Conservation (phyloP, 164 flowering plant species). For the Hamamelis virginiana region DNA sequence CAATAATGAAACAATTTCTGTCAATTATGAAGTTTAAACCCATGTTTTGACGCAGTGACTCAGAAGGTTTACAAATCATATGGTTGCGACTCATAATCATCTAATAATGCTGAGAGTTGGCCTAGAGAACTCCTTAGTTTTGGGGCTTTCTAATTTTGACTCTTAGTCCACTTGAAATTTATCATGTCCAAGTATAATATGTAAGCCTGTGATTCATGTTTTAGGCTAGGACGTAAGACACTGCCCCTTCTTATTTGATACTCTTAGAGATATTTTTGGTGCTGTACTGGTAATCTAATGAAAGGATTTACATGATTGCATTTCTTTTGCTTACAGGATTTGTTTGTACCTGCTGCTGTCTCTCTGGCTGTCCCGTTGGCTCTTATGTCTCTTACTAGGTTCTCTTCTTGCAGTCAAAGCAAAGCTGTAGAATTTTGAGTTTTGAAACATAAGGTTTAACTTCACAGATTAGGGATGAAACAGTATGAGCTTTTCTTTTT, state of each 20-base stretch:
- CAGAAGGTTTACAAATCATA: too few relatives aligned
- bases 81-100: too few relatives aligned
- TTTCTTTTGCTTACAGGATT: slow-evolving; percentile 50
- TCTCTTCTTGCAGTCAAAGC: slow-evolving; percentile 19
- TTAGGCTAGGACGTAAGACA: background rate
- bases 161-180: background rate
- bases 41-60: too few relatives aligned
- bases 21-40: too few relatives aligned
- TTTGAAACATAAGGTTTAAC: background rate
- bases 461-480: background rate
- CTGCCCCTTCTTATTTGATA: background rate
- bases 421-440: background rate
- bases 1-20: too few relatives aligned
- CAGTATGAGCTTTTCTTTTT: slow-evolving; percentile 10
- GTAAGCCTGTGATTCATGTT: background rate
- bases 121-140: background rate
- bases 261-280: background rate
- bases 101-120: too few relatives aligned
- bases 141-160: background rate
- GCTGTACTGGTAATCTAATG: background rate
- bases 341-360: slow-evolving; percentile 71
- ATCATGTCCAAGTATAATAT: background rate
- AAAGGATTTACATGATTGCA: background rate
- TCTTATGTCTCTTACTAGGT: slow-evolving; percentile 95
- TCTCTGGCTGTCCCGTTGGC: slow-evolving; percentile 94